Evolutionary conservation across 768 basidiomycete genomes (phyloP).

Genomic region (Auricularia sp.): DNA sequence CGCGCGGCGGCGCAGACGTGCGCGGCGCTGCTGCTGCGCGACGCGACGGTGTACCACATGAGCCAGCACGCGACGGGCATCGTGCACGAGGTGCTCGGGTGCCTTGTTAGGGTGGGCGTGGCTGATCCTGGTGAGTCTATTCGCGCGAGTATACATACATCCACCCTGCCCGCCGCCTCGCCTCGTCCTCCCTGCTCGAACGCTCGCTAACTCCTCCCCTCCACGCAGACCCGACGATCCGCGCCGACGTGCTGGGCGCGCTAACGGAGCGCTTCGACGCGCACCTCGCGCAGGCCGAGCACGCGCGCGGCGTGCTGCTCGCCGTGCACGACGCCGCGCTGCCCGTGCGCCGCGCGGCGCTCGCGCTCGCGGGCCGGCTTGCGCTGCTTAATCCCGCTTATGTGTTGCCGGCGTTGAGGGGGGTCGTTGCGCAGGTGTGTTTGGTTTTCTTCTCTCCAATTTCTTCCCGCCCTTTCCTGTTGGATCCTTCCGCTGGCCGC

Average conservation of each 20-base stretch:
- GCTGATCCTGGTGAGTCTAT: constrained; percentile 76
- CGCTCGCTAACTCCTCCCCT: background rate
- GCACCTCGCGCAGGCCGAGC: constrained; percentile 94
- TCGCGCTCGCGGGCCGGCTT: constrained; percentile 82
- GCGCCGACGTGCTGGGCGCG: constrained; percentile 73
- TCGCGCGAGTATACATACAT: too few species aligned
- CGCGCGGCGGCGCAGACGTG: constrained; percentile 86
- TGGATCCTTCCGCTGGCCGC: too few species aligned
- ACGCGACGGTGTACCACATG: constrained; percentile 92
- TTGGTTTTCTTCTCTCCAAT: too few species aligned
- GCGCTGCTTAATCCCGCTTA: constrained; percentile 90
- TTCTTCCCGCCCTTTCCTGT: too few species aligned
- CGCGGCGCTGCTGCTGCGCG: constrained; percentile 81
- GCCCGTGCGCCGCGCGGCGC: constrained; percentile 85
- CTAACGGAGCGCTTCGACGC: constrained; percentile 92
- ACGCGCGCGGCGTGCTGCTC: constrained; percentile 91
- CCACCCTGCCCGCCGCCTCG: too few species aligned
- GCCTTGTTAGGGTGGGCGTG: constrained; percentile 86
- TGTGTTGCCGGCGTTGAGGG: constrained; percentile 95
- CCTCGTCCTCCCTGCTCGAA: constrained; percentile 67
- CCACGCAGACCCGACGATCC: constrained; percentile 54
- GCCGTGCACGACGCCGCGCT: constrained; percentile 96
- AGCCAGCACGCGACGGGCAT: constrained; percentile 95
- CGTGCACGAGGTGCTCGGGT: constrained; percentile 93
- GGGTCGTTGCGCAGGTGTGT: constrained; percentile 48